phyloP scores from a whole-genome alignment of 371 early-diverging fungal genomes.

The Apophysomyces trapeziformis region DNA sequence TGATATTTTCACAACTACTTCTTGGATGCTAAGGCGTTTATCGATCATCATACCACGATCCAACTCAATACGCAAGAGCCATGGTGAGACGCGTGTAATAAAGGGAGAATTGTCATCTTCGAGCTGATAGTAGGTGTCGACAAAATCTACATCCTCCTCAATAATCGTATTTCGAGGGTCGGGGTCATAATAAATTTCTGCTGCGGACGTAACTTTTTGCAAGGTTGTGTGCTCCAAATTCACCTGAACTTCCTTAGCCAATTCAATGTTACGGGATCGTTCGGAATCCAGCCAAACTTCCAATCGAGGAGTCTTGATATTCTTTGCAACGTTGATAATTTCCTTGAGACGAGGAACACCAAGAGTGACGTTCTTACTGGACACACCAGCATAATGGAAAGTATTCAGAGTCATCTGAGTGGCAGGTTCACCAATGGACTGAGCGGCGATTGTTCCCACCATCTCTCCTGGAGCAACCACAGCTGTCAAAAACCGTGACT shows the following conservation, averaged over 20 bases:
- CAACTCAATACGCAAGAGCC: constrained; percentile 95
- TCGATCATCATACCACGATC: constrained; percentile 89
- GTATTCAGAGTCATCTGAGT: constrained; percentile 99
- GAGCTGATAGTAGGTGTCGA: constrained; percentile 88
- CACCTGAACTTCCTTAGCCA: constrained; percentile 92
- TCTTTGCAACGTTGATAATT: constrained; percentile 98
- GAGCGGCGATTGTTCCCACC: constrained; percentile 99
- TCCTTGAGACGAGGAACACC: constrained; percentile 99
- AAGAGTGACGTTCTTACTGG: constrained; percentile 96
- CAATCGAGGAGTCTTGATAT: constrained; percentile 97
- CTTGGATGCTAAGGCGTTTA: constrained; percentile 88
- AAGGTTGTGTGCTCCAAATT: constrained; percentile 94
- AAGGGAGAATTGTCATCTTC: constrained; percentile 72
- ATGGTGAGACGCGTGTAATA: constrained; percentile 80
- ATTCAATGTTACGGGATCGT: constrained; percentile 75
- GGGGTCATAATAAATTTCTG: constrained; percentile 99
- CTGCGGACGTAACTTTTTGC: constrained; percentile 78
- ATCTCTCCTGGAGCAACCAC: constrained; percentile 98
- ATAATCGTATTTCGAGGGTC: constrained; percentile 85
- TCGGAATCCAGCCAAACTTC: constrained; percentile 86
- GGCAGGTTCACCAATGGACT: constrained; percentile 99
- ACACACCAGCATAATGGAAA: constrained; percentile 99
- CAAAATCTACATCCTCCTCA: constrained; percentile 94
- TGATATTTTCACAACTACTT: constrained; percentile 73
- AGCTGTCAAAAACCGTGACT: constrained; percentile 87